Evolutionary conservation across 768 basidiomycete species (phyloP).

Genomic region (Omphalotus guepiniiformis): DNA sequence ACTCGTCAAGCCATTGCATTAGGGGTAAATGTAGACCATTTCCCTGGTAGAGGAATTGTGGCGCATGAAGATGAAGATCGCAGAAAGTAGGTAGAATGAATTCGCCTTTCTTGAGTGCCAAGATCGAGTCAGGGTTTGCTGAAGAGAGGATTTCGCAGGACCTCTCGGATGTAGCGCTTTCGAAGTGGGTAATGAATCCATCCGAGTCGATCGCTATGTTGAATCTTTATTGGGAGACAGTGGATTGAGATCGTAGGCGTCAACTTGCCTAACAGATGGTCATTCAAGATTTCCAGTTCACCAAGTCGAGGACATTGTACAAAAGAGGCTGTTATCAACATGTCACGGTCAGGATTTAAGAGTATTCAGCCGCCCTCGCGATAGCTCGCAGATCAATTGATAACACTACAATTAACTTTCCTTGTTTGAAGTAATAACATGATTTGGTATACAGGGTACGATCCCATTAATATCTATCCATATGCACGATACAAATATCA

Average conservation of each 20-base stretch:
- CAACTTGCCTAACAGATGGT: slow-evolving; percentile 50
- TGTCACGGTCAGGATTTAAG: too few species aligned
- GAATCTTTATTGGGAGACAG: slow-evolving; percentile 1
- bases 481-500: too few species aligned
- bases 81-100: slow-evolving; percentile 79
- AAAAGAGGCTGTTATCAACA: slow-evolving; percentile 48
- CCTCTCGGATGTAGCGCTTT: slow-evolving; percentile 27
- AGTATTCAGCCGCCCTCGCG: too few species aligned
- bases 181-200: slow-evolving; percentile 53
- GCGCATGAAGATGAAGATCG: slow-evolving; percentile 84
- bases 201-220: slow-evolving; percentile 23
- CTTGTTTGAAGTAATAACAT: too few species aligned
- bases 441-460: too few species aligned
- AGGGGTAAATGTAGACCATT: slow-evolving; percentile 81
- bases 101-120: slow-evolving; percentile 41
- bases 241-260: neutral
- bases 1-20: slow-evolving; percentile 80
- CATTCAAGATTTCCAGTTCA: slow-evolving; percentile 47
- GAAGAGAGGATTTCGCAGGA: slow-evolving; percentile 32
- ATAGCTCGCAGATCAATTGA: too few species aligned
- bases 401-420: too few species aligned
- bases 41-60: slow-evolving; percentile 86
- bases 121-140: slow-evolving; percentile 16
- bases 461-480: too few species aligned
- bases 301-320: slow-evolving; percentile 54